Conservation (phyloP, 1,284 basidiomycete species). For the Boletus albobrunnescens region DNA sequence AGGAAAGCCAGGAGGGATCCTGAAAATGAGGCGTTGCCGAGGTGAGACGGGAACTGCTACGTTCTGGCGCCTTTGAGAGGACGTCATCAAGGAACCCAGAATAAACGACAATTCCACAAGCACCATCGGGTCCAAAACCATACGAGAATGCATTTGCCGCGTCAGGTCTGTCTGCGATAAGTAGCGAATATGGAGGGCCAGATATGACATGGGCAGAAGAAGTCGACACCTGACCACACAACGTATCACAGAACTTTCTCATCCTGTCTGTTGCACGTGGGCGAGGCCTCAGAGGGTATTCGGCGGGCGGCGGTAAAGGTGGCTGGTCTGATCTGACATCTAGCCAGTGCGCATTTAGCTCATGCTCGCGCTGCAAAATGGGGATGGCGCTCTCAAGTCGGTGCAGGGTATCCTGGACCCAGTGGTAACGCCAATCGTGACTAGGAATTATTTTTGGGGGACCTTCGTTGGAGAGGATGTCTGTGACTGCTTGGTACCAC, state of each 20-base stretch:
- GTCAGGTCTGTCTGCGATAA: constrained; percentile 79
- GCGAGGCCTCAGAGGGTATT: constrained; percentile 63
- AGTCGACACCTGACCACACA: constrained; percentile 40
- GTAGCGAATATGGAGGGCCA: constrained; percentile 82
- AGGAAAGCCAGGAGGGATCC: constrained; percentile 45
- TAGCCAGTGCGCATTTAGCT: constrained; percentile 54
- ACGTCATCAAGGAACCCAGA: constrained; percentile 85
- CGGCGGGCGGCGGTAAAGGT: constrained; percentile 65
- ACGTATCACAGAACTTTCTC: constrained; percentile 48
- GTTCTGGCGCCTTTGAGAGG: constrained; percentile 44
- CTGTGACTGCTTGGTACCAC: constrained; percentile 80
- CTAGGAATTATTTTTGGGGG: constrained; percentile 59
- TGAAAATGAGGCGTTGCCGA: constrained; percentile 17
- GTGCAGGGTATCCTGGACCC: constrained; percentile 76
- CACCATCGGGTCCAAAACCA: constrained; percentile 86
- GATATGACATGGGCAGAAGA: constrained; percentile 55
- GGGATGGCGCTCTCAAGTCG: constrained; percentile 69
- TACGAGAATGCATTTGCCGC: constrained; percentile 85
- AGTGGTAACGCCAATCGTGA: constrained; percentile 79
- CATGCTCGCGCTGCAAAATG: constrained; percentile 54
- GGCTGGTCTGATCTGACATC: constrained; percentile 49
- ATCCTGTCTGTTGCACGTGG: constrained; percentile 66
- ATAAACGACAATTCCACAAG: constrained; percentile 86
- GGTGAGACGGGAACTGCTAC: constrained; percentile 16
- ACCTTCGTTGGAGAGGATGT: constrained; percentile 71